These are phyloP conservation scores for Vaccinium darrowii DNA, from an alignment of 148 eudicot species.

Conservation along the genomic window DNA sequence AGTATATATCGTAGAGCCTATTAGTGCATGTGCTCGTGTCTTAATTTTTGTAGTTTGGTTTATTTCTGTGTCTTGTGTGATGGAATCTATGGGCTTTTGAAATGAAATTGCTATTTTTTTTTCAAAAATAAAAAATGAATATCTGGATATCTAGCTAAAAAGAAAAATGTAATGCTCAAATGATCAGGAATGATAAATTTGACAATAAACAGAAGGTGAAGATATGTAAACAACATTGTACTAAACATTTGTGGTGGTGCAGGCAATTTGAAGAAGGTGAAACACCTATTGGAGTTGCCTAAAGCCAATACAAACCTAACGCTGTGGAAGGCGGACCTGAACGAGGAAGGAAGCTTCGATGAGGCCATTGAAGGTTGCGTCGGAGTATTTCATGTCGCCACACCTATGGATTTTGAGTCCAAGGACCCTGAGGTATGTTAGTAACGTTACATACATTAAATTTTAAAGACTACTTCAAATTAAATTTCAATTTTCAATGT, in stretches of 20 bases:
- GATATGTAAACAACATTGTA: background rate
- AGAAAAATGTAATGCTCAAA: too few species aligned
- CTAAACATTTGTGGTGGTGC: background rate
- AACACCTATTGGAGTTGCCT: constrained; percentile 53
- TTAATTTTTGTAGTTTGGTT: too few species aligned
- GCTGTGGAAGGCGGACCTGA: constrained; percentile 63
- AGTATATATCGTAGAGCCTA: too few species aligned
- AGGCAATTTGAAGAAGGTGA: constrained; percentile 56
- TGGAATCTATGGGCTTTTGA: too few species aligned
- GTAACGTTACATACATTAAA: background rate
- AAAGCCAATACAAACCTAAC: constrained; percentile 50
- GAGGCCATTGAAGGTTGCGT: constrained; percentile 62
- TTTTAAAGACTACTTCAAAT: background rate
- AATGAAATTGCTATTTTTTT: too few species aligned
- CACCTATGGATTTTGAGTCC: constrained; percentile 69
- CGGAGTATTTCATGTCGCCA: constrained; percentile 76
- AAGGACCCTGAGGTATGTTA: constrained; percentile 65
- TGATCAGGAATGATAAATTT: too few species aligned
- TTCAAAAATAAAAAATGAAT: too few species aligned
- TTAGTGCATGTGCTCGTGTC: too few species aligned
- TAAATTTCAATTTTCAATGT: background rate
- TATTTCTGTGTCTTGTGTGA: too few species aligned
- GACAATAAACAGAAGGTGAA: background rate
- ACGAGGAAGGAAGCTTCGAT: constrained; percentile 67
- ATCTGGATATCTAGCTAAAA: too few species aligned